phyloP scores from a whole-genome alignment of 306 rosid species.

The Fragaria iinumae region DNA sequence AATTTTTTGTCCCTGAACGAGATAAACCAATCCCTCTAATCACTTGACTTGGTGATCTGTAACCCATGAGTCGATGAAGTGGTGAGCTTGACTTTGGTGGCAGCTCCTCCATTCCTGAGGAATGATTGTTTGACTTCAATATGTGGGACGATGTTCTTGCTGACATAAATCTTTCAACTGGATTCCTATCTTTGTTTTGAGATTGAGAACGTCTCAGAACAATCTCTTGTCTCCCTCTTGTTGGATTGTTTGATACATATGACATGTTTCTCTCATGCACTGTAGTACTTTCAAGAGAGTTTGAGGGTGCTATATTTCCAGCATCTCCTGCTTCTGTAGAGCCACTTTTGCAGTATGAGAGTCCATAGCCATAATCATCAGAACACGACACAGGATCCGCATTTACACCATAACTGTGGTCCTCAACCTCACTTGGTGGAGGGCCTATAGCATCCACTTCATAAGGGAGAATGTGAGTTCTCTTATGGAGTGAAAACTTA shows the following conservation, averaged over 20 bases:
- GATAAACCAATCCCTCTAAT: constrained; percentile 40
- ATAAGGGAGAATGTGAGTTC: constrained; percentile 54
- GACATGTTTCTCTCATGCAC: constrained; percentile 21
- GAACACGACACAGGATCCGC: constrained; percentile 55
- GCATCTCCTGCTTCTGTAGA: constrained; percentile 60
- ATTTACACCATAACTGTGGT: constrained; percentile 28
- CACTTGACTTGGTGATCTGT: constrained; percentile 69
- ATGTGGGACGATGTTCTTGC: constrained; percentile 31
- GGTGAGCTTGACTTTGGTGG: constrained; percentile 44
- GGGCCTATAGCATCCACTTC: constrained; percentile 31
- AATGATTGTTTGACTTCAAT: constrained; percentile 27
- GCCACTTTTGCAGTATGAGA: constrained; percentile 44
- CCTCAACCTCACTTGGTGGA: constrained; percentile 45
- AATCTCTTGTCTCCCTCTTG: constrained; percentile 29
- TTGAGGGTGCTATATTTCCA: constrained; percentile 30
- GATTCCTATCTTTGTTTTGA: constrained; percentile 27
- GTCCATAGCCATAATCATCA: constrained; percentile 56
- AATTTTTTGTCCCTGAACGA: constrained; percentile 27
- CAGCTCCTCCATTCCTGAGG: constrained; percentile 39
- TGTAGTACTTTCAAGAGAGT: constrained; percentile 30
- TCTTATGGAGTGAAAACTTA: constrained; percentile 54
- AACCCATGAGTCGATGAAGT: constrained; percentile 83
- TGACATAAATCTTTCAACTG: constrained; percentile 25
- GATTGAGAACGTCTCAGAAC: constrained; percentile 37
- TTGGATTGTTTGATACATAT: constrained; percentile 25